Evolutionary conservation across 495 filamentous ascomycete species (phyloP).

Genomic region (Poronia punctata): DNA sequence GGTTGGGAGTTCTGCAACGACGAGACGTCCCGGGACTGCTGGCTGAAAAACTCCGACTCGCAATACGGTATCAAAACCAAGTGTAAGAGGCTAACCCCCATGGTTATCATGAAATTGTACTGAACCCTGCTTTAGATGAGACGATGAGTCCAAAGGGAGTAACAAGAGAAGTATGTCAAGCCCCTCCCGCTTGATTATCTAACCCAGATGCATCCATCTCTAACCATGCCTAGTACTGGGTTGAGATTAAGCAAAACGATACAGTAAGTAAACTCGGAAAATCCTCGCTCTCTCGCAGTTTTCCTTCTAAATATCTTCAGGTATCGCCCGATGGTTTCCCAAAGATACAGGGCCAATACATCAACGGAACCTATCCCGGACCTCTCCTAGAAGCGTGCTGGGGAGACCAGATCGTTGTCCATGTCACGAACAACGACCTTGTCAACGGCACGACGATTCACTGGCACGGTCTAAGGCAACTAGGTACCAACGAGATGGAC

Average conservation of each 20-base stretch:
- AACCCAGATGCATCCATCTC: neutral
- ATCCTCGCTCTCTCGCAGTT: neutral
- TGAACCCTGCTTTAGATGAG: neutral
- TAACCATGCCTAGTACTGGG: neutral
- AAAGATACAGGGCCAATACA: slow-evolving; percentile 3
- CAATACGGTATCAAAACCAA: neutral
- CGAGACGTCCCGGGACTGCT: neutral
- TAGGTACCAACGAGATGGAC: slow-evolving; percentile 31
- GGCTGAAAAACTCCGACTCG: neutral
- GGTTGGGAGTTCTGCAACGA: neutral
- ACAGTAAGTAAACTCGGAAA: neutral
- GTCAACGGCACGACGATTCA: slow-evolving; percentile 28
- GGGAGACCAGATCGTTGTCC: slow-evolving; percentile 48
- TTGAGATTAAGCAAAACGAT: neutral
- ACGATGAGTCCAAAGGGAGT: neutral
- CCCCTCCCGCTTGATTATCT: neutral
- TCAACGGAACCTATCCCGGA: slow-evolving; percentile 32
- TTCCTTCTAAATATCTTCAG: neutral
- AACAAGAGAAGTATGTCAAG: neutral
- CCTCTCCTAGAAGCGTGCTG: slow-evolving; percentile 53
- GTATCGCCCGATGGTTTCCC: neutral
- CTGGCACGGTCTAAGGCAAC: slow-evolving; percentile 24
- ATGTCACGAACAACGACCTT: slow-evolving; percentile 39
- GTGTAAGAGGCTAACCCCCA: neutral
- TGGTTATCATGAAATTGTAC: neutral